phyloP scores from a whole-genome alignment of 352 stramenopile genomes.

The Globisporangium apiculatum region DNA sequence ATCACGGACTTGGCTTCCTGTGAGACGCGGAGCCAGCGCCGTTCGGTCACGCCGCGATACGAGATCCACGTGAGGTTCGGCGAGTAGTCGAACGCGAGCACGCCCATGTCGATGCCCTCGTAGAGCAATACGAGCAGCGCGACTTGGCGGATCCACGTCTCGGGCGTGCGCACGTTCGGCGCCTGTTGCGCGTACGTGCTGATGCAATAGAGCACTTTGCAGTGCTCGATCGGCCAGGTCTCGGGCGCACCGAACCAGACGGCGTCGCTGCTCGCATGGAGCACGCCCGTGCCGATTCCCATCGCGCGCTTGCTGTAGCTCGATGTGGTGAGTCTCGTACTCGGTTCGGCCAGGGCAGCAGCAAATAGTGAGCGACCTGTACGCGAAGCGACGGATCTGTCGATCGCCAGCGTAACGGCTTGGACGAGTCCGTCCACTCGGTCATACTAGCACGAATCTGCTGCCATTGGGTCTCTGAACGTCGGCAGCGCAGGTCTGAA shows the following conservation, averaged over 20 bases:
- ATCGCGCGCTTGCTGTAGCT: slow-evolving; percentile 1
- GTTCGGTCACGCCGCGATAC: slow-evolving; percentile 72
- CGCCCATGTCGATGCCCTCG: slow-evolving; percentile 91
- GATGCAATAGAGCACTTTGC: slow-evolving; percentile 93
- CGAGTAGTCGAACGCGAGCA: slow-evolving; percentile 95
- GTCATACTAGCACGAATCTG: no score
- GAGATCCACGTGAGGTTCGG: slow-evolving; percentile 90
- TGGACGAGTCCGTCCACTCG: no score
- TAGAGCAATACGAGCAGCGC: slow-evolving; percentile 94
- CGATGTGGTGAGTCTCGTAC: not conserved
- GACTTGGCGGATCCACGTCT: slow-evolving; percentile 94
- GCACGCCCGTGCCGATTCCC: slow-evolving; percentile 1
- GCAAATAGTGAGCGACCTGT: no score
- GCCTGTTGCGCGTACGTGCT: slow-evolving; percentile 91
- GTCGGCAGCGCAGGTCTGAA: no score
- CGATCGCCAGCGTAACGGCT: no score
- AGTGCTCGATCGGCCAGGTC: slow-evolving; percentile 89
- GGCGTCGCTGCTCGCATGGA: slow-evolving; percentile 18
- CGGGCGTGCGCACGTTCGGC: slow-evolving; percentile 69
- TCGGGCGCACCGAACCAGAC: slow-evolving; percentile 54
- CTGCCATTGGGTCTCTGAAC: no score
- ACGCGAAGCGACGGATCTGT: no score
- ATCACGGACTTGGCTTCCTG: slow-evolving; percentile 95
- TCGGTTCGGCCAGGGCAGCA: no score
- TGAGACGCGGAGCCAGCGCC: slow-evolving; percentile 87